phyloP scores from a whole-genome alignment of 2,329 filamentous ascomycete species.

The Fusarium coffeatum region DNA sequence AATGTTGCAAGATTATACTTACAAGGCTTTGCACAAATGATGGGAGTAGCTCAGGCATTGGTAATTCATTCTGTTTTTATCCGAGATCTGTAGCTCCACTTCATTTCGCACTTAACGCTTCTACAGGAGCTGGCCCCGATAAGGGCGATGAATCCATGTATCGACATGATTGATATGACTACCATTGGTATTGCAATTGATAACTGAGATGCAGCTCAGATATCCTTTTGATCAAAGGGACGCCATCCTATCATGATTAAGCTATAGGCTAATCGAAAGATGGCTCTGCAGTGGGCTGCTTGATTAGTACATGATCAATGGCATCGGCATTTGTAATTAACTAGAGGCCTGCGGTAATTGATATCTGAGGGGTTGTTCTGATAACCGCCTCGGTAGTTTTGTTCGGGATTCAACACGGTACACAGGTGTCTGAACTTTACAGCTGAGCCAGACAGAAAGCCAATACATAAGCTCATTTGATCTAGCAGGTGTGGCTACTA shows the following conservation, averaged over 20 bases:
- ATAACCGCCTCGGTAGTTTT: not conserved
- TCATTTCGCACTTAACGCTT: not conserved
- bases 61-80: no score
- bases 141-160: not conserved
- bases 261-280: rapidly evolving
- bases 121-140: not conserved
- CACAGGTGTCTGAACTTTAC: not conserved
- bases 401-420: not conserved
- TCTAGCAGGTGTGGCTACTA: not conserved
- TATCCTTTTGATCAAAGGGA: no score
- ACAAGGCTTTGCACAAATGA: not conserved
- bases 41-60: no score
- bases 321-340: not conserved
- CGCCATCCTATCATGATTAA: rapidly evolving
- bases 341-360: rapidly evolving
- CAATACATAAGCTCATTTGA: rapidly evolving
- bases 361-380: not conserved
- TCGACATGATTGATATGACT: not conserved
- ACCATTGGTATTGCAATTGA: not conserved
- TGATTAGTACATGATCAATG: not conserved
- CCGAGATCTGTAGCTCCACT: no score
- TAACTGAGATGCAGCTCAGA: not conserved
- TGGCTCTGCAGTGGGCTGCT: not conserved
- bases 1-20: rapidly evolving
- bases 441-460: rapidly evolving